phyloP scores from a whole-genome alignment of 2,329 filamentous ascomycete genomes.

The Cryphonectria parasitica region DNA sequence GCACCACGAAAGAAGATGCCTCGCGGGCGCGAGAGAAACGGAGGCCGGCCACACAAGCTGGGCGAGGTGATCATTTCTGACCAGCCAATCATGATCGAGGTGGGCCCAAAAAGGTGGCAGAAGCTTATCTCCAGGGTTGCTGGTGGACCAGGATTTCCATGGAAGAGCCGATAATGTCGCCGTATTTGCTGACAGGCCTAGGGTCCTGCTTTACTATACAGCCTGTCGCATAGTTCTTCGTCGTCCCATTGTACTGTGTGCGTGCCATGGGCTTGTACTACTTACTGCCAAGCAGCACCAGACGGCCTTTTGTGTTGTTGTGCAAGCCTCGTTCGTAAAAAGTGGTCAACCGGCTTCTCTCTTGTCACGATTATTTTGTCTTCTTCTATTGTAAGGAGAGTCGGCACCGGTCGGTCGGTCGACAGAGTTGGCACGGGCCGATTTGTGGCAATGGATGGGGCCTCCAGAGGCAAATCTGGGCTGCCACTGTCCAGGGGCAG shows the following conservation, averaged over 20 bases:
- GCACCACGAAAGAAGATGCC: constrained; percentile 13
- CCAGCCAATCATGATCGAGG: constrained; percentile 20
- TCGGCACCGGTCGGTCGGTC: constrained; percentile 1
- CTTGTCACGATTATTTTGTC: not conserved
- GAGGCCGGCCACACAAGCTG: constrained; percentile 14
- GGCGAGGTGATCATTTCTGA: constrained; percentile 18
- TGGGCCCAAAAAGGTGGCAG: constrained; percentile 8
- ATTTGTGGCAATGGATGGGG: constrained; percentile 18
- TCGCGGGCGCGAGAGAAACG: constrained; percentile 14
- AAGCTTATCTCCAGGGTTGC: constrained; percentile 29
- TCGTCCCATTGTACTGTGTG: not conserved
- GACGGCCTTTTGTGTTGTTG: not conserved
- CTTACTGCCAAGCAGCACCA: not conserved
- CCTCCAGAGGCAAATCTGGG: constrained; percentile 11
- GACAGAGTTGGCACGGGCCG: constrained; percentile 13
- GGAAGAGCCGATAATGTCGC: constrained; percentile 26
- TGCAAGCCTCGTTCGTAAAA: not conserved
- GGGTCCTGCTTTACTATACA: not conserved
- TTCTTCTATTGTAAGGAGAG: no score
- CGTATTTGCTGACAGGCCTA: not conserved
- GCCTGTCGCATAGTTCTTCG: not conserved
- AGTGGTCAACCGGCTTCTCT: not conserved
- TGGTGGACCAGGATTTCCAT: constrained; percentile 24
- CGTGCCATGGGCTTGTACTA: no score
- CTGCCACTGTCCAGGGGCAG: not conserved